Evolutionary conservation across 2,329 filamentous ascomycete genomes (phyloP), one percentile per base, ranked within the genome.

Genomic region (Neurospora sp.): DNA sequence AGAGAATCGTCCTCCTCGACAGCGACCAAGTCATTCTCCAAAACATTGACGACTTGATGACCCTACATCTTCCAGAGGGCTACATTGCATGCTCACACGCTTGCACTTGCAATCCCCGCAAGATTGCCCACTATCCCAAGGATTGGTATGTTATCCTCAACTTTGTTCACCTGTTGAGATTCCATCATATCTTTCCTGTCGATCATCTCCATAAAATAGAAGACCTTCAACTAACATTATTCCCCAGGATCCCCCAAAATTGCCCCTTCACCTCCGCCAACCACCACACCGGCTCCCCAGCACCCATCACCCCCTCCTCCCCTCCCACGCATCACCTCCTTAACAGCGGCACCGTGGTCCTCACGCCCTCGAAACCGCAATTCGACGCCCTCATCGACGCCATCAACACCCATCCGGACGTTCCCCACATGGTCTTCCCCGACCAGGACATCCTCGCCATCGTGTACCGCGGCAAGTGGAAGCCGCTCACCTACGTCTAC

Each of bases 271-370:
- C 71, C 11, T 58, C 70, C 6, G 52, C 70, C 23, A 38, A 68
- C 70, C 52, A 66, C 40, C 36, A 13, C n/a, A 67, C 70, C 19
- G 58, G 52, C 33, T 39, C 67, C n/a, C 71, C 70, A 8, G 62
- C 68, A 8, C 36, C 67, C 40, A 76, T 75, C 66, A 68, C 69
- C 10, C 72, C 74, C 38, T 68, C 71, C 38, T 73, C 74, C 43
- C 78, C 75, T 3, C 73, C 73, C 38, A 78, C 78, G 73, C 77
- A 79, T 73, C 78, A 78, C 75, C 74, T 79, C 17, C 77, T 79
- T n/a, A 79, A 79, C 74, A 78, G 76, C 69, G 78, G 77, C 28
- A 79, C 78, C 19, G 77, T 79, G 3, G 76, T 78, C 52, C 62
- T 79, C n/a, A 71, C 70, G 69, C 78, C 78, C 4, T 79, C 78